These are phyloP conservation scores for Stemphylium vesicarium DNA, from an alignment of 2,329 filamentous ascomycete species.

Conservation along the genomic window DNA sequence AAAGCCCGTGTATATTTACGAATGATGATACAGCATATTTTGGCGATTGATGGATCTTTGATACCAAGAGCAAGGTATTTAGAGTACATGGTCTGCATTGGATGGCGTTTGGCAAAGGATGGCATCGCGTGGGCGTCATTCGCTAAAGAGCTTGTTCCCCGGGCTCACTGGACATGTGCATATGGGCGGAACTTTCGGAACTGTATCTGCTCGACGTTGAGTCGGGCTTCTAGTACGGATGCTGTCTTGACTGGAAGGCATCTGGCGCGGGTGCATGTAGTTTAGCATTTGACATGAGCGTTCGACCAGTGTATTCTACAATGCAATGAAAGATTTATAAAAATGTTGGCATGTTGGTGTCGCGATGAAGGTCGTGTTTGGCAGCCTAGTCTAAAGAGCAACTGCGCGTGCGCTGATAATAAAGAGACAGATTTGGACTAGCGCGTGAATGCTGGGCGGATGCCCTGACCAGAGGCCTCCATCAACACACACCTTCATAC, in stretches of 20 bases:
- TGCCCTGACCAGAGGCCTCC: conserved; percentile 12
- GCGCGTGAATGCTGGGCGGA: conserved; percentile 15
- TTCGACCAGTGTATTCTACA: background rate
- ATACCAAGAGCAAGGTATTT: conserved; percentile 25
- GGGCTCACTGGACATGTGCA: background rate
- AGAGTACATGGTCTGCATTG: conserved; percentile 17
- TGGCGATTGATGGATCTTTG: conserved; percentile 28
- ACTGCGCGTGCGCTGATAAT: conserved; percentile 1
- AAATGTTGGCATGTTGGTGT: background rate
- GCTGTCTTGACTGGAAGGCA: background rate
- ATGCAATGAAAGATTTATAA: background rate
- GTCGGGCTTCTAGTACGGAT: background rate
- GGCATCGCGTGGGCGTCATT: conserved; percentile 2
- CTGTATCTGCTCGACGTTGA: background rate
- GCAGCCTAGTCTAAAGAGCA: background rate
- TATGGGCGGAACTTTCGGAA: background rate
- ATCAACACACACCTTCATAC: conserved; percentile 13
- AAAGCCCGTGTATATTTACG: conserved; percentile 19
- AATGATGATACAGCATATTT: conserved; percentile 22
- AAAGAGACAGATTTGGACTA: conserved; percentile 11
- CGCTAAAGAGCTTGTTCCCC: background rate
- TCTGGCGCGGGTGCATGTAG: background rate
- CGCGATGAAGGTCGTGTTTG: background rate
- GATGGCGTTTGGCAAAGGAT: conserved; percentile 22
- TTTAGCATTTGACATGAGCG: conserved; percentile 1